Base-by-base conservation (phyloP, 164 flowering plant genomes). In the Protea cynaroides region DNA sequence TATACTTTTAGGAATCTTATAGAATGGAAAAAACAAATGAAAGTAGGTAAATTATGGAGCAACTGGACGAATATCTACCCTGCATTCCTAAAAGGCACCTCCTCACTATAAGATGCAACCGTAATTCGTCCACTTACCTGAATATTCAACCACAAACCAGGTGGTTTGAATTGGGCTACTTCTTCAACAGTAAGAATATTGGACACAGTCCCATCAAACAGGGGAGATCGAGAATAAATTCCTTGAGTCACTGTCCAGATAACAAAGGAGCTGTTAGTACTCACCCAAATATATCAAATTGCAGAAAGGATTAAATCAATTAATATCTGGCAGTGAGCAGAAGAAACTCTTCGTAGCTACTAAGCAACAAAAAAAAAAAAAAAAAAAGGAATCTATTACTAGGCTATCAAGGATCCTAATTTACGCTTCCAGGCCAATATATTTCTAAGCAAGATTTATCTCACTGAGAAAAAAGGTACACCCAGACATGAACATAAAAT, bases 121-220 rank as follows among this genome's bases (percentile, higher is more conserved):
- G 14, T 2, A 25, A 56, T 56, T 25, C 58, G 25, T 4, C 15
- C 52, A 56, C 1, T 56, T 56, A 56, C 58, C 58, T 56, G 37
- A 56, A 56, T 25, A 25, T 56, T 56, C 58, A 56, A 25, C 58
- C 58, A 56, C 25, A 56, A 56, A 7, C 58, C 58, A 12, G 58
- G 58, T 56, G 36, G 37, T 25, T 25, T 56, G 1, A 56, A 23
- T 23, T 54, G 58, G 8, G 8, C 3, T 56, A 37, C 58, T 24
- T 56, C 37, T 56, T 56, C 58, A 56, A 25, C 58, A 56, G 58
- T 56, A 56, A 56, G 58, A 56, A 56, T 25, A 56, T 8, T 14
- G n/a, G 25, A 56, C 8, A 25, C 13, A 25, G 25, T 25, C 15
- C 38, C 58, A 25, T 25, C n/a, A 8, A 56, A 25, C 8, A 12